A percentile compares a stretch with the other conserved stretches of the same genome.
Conservation (phyloP, 2,329 filamentous ascomycete species). For the Cladophialophora exuberans region DNA sequence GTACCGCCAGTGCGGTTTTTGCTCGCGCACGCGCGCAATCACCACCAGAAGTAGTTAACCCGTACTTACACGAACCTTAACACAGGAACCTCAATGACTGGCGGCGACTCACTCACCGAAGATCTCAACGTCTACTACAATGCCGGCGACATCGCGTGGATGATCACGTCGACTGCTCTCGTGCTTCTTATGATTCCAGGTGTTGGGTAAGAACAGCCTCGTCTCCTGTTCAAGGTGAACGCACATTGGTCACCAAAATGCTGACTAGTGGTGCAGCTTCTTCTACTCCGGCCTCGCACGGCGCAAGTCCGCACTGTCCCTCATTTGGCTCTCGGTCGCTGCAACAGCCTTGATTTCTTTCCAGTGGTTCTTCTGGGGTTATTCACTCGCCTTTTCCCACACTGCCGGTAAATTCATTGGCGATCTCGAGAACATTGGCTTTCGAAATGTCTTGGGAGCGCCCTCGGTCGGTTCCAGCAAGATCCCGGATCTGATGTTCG, state of each 20-base stretch:
- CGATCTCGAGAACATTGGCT: slow-evolving; percentile 76
- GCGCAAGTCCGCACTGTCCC: slow-evolving; percentile 82
- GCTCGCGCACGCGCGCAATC: too few relatives aligned
- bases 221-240: not conserved
- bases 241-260: not conserved
- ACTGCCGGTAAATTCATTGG: slow-evolving; percentile 75
- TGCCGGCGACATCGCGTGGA: slow-evolving; percentile 82
- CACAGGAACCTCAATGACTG: slow-evolving; percentile 60
- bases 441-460: slow-evolving; percentile 72
- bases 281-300: slow-evolving; percentile 91
- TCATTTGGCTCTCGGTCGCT: slow-evolving; percentile 85
- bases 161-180: slow-evolving; percentile 74
- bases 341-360: slow-evolving; percentile 78
- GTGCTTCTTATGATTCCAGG: slow-evolving; percentile 93
- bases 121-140: slow-evolving; percentile 87
- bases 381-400: slow-evolving; percentile 81
- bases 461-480: slow-evolving; percentile 74
- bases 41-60: too few relatives aligned
- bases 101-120: slow-evolving; percentile 67
- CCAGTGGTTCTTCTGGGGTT: slow-evolving; percentile 97
- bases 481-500: slow-evolving; percentile 83
- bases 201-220: slow-evolving; percentile 61
- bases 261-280: slow-evolving; percentile 59
- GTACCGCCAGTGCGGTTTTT: too few relatives aligned
- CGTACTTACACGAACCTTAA: slow-evolving; percentile 40